Evolutionary conservation across 2,329 filamentous ascomycete genomes (phyloP).

Genomic region (Coleophoma eucalyptorum): DNA sequence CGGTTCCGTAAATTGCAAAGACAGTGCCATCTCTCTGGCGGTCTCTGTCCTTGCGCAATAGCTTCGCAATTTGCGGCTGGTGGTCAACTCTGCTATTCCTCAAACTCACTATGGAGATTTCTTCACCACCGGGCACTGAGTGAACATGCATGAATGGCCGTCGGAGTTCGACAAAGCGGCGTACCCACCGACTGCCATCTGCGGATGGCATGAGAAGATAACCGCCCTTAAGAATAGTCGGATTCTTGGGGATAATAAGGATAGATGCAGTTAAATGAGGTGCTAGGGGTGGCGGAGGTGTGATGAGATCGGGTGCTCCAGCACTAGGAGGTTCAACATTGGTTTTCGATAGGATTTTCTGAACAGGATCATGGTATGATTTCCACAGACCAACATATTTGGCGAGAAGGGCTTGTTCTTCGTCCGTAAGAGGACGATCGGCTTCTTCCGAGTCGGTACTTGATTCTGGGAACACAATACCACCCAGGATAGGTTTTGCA

Average conservation of each 20-base stretch:
- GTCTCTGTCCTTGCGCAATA: constrained; percentile 46
- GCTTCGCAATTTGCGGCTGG: constrained; percentile 77
- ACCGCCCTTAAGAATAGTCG: constrained; percentile 76
- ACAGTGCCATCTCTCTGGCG: constrained; percentile 42
- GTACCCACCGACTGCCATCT: constrained; percentile 80
- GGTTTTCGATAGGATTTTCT: constrained; percentile 50
- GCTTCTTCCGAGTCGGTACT: constrained; percentile 6
- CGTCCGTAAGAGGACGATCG: constrained; percentile 21
- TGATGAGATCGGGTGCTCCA: constrained; percentile 35
- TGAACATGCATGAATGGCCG: constrained; percentile 91
- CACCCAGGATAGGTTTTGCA: constrained; percentile 62
- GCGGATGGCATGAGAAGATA: constrained; percentile 84
- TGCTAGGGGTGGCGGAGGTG: constrained; percentile 33
- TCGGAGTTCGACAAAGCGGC: constrained; percentile 88
- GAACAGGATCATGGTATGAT: constrained; percentile 25
- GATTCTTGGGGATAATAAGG: constrained; percentile 75
- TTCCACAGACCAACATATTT: constrained; percentile 30
- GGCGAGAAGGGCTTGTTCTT: constrained; percentile 33
- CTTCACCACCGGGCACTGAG: constrained; percentile 79
- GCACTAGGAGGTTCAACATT: constrained; percentile 68
- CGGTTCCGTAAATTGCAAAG: constrained; percentile 90
- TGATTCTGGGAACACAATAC: constrained; percentile 38
- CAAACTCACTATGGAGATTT: constrained; percentile 84
- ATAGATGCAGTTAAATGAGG: constrained; percentile 74
- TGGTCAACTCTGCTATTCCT: constrained; percentile 89